Conservation (phyloP, 139 green algal species). For the Haematococcus lacustris region DNA sequence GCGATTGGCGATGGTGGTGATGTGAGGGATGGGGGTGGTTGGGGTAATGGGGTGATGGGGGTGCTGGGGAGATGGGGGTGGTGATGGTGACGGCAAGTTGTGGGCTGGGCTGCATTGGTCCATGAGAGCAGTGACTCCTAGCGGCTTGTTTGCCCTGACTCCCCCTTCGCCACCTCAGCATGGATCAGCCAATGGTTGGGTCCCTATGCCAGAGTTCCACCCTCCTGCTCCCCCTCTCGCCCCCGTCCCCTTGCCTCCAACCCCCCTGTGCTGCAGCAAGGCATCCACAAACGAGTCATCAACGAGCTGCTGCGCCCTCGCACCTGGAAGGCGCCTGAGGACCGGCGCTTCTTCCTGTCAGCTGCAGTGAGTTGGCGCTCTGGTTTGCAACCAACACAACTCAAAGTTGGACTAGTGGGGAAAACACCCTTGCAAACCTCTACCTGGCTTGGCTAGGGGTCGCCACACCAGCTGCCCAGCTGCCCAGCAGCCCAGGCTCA, state of each 20-base stretch:
- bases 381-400: background rate
- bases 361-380: slow-evolving; percentile 5
- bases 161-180: background rate
- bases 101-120: no score
- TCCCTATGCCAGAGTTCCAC: no score
- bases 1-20: no score
- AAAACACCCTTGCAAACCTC: background rate
- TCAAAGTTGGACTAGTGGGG: background rate
- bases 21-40: background rate
- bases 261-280: background rate
- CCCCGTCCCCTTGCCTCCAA: no score
- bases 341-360: slow-evolving; percentile 47
- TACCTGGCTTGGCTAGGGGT: background rate
- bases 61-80: background rate
- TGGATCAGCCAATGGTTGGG: no score
- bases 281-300: slow-evolving; percentile 82
- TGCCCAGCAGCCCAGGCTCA: background rate
- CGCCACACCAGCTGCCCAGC: no score
- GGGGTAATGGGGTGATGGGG: background rate
- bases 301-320: slow-evolving; percentile 76
- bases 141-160: background rate
- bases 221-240: background rate
- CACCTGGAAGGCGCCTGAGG: slow-evolving; percentile 71
- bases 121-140: background rate
- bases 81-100: no score